Conservation (phyloP, 805 yeast genomes). For the Candida gorgasii region DNA sequence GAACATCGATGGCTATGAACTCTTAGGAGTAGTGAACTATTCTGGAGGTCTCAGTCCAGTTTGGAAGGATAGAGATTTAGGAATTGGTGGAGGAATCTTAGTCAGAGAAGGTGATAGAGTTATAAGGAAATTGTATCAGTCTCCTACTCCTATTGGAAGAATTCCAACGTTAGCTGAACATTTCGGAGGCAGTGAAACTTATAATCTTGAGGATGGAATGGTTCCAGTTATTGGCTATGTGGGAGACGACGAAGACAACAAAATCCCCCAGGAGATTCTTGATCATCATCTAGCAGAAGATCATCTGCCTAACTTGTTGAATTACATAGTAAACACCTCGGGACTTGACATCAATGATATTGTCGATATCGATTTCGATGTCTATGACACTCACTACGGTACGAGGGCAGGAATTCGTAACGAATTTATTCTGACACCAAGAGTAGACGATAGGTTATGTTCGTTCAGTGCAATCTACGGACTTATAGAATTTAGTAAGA, state of each 20-base stretch:
- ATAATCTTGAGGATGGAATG: conserved; percentile 73
- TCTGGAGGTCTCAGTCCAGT: conserved; percentile 64
- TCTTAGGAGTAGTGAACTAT: conserved; percentile 83
- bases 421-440: conserved; percentile 41
- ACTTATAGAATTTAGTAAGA: conserved; percentile 25
- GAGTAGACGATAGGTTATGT: conserved; percentile 45
- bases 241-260: conserved; percentile 12
- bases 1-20: conserved; percentile 70
- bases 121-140: conserved; percentile 47
- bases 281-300: conserved; percentile 1
- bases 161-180: conserved; percentile 88
- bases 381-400: conserved; percentile 37
- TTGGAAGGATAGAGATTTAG: conserved; percentile 88
- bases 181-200: conserved; percentile 72
- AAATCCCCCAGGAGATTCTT: neutral
- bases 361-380: conserved; percentile 35
- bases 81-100: conserved; percentile 77
- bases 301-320: conserved; percentile 34
- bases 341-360: conserved; percentile 23
- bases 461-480: conserved; percentile 39
- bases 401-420: conserved; percentile 35
- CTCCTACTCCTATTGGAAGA: conserved; percentile 72
- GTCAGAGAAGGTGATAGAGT: conserved; percentile 43
- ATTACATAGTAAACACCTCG: conserved; percentile 30
- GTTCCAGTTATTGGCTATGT: conserved; percentile 74